phyloP scores from a whole-genome alignment of 2,329 filamentous ascomycete genomes.

The Leptographium procerum region DNA sequence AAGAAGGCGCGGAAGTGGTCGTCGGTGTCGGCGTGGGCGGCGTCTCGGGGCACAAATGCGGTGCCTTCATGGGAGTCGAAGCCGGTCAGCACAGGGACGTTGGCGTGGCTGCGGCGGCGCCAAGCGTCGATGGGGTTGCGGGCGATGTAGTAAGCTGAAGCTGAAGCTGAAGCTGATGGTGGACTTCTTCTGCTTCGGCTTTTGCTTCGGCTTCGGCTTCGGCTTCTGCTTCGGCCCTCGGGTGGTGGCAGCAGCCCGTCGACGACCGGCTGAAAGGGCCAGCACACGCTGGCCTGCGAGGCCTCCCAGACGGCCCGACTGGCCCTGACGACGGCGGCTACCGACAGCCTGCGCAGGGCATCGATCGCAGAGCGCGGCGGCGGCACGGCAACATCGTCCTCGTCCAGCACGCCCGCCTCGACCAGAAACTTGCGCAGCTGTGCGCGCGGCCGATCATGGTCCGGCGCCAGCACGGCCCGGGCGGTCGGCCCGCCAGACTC shows the following conservation, averaged over 20 bases:
- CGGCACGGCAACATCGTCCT: not conserved
- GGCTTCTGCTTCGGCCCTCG: no score
- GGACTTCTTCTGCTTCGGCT: no score
- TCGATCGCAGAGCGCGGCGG: slow-evolving; percentile 32
- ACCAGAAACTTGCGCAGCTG: slow-evolving; percentile 45
- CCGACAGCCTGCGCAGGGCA: slow-evolving; percentile 33
- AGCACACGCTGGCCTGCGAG: slow-evolving; percentile 34
- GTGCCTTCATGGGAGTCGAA: slow-evolving; percentile 62
- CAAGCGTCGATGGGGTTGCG: slow-evolving; percentile 49
- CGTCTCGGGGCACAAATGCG: slow-evolving; percentile 41
- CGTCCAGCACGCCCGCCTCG: slow-evolving; percentile 32
- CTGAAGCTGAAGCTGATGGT: no score
- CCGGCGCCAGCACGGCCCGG: slow-evolving; percentile 38
- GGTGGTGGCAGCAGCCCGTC: slow-evolving; percentile 43
- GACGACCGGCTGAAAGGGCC: slow-evolving; percentile 61
- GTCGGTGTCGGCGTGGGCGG: slow-evolving; percentile 28
- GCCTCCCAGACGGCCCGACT: slow-evolving; percentile 30
- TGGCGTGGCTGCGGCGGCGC: slow-evolving; percentile 38
- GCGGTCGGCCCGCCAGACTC: slow-evolving; percentile 47
- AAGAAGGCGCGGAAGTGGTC: slow-evolving; percentile 51
- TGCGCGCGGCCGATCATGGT: slow-evolving; percentile 44
- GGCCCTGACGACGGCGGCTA: slow-evolving; percentile 26
- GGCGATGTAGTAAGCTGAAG: slow-evolving; percentile 27
- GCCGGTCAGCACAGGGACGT: slow-evolving; percentile 54
- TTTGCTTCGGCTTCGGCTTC: no score